Evolutionary conservation across 1,284 basidiomycete species (phyloP).

Genomic region (Coniferiporia sulphurascens): DNA sequence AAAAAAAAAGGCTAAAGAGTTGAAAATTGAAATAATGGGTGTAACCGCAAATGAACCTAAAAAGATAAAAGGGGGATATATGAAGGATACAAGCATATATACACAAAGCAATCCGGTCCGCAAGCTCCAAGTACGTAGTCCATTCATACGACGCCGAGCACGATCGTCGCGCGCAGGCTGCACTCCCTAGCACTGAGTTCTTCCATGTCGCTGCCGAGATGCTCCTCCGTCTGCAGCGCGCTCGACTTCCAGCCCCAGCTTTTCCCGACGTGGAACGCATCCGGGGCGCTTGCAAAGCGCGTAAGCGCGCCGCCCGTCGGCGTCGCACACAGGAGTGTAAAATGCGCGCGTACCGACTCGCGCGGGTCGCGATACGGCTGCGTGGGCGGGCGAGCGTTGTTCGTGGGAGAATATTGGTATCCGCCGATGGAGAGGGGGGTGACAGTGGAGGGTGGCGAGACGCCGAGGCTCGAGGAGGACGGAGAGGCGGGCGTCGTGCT

Average conservation of each 20-base stretch:
- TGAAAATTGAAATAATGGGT: too few species aligned
- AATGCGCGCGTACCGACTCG: slow-evolving; percentile 65
- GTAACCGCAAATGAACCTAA: too few species aligned
- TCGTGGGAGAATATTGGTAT: slow-evolving; percentile 19
- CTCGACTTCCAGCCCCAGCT: slow-evolving; percentile 83
- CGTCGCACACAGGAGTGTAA: slow-evolving; percentile 78
- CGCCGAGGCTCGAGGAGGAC: slow-evolving; percentile 16
- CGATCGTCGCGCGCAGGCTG: slow-evolving; percentile 70
- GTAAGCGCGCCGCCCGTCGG: slow-evolving; percentile 80
- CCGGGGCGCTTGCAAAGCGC: slow-evolving; percentile 81
- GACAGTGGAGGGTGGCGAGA: slow-evolving; percentile 18
- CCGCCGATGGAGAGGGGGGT: slow-evolving; percentile 34
- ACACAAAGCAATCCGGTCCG: too few species aligned
- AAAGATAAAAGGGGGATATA: too few species aligned
- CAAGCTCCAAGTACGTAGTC: neutral
- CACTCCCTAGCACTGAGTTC: slow-evolving; percentile 39
- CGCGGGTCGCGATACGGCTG: slow-evolving; percentile 78
- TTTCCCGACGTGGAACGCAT: slow-evolving; percentile 76
- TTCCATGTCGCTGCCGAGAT: slow-evolving; percentile 15
- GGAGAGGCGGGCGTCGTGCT: slow-evolving; percentile 25
- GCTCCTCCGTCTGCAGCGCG: slow-evolving; percentile 55
- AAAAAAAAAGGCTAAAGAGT: too few species aligned
- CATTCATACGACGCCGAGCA: slow-evolving; percentile 63
- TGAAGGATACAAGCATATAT: too few species aligned
- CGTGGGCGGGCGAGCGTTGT: slow-evolving; percentile 39